These are phyloP conservation scores for Fagus sylvatica DNA, from an alignment of 306 rosid genomes.

Conservation along the genomic window DNA sequence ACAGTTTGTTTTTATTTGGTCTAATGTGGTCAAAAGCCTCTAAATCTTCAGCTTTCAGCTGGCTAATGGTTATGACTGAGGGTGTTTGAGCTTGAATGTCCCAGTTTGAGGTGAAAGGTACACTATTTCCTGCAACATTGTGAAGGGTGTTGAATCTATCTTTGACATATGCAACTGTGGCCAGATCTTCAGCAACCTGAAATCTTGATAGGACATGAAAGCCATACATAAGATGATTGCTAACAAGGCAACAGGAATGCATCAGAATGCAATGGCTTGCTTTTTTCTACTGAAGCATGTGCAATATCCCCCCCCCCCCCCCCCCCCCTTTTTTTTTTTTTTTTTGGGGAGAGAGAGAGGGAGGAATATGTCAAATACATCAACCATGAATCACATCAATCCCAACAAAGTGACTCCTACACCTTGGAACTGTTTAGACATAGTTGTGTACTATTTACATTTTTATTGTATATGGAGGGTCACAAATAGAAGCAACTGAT, in stretches of 20 bases:
- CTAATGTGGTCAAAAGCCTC: slow-evolving; percentile 30
- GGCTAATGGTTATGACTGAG: slow-evolving; percentile 30
- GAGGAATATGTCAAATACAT: slow-evolving; percentile 1
- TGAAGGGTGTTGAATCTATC: slow-evolving; percentile 52
- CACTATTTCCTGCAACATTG: slow-evolving; percentile 23
- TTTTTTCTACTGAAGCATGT: neutral
- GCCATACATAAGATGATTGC: slow-evolving; percentile 29
- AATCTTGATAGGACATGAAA: slow-evolving; percentile 33
- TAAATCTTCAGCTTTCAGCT: slow-evolving; percentile 36
- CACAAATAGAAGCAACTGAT: neutral
- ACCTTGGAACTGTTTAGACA: neutral
- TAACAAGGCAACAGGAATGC: slow-evolving; percentile 1
- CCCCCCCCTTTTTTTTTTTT: neutral
- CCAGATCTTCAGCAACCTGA: slow-evolving; percentile 79
- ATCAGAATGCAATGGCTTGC: neutral
- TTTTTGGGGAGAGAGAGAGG: neutral
- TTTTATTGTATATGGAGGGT: neutral
- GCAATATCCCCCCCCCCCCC: neutral
- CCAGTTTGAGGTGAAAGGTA: slow-evolving; percentile 23
- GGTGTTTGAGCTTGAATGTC: slow-evolving; percentile 37
- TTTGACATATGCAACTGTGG: slow-evolving; percentile 49
- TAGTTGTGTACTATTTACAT: neutral
- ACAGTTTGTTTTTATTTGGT: slow-evolving; percentile 16
- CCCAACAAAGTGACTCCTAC: neutral
- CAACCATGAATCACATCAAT: neutral